Percentiles rank a stretch among this genome's conserved stretches.
Evolutionary conservation across 208 protist species (phyloP).

Genomic region (Acanthamoeba lenticulata): DNA sequence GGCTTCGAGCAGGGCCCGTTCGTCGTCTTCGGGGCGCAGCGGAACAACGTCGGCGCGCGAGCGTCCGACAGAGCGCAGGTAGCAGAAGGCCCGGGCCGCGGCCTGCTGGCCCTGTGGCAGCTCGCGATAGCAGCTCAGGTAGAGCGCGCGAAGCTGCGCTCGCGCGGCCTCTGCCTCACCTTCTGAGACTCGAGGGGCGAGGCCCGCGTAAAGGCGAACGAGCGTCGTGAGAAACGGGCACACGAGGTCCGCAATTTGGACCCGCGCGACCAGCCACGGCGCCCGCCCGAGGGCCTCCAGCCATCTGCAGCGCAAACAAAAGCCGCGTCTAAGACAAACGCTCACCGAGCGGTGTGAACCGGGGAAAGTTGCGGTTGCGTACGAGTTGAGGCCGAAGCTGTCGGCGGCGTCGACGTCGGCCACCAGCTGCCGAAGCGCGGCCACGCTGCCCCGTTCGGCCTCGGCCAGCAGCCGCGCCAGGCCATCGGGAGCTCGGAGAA

Average conservation of each 20-base stretch:
- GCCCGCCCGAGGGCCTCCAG: background rate
- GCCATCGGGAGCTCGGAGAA: background rate
- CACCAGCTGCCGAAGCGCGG: background rate
- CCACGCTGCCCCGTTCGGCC: background rate
- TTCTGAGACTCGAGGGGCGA: background rate
- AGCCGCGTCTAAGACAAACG: background rate
- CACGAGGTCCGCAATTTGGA: background rate
- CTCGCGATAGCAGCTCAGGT: background rate
- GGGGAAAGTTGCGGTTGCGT: background rate
- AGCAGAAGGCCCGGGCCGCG: slow-evolving; percentile 9
- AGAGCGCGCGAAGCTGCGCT: background rate
- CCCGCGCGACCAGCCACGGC: background rate
- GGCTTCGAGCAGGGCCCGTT: background rate
- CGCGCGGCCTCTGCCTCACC: background rate
- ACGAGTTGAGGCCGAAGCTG: background rate
- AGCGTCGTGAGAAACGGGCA: background rate
- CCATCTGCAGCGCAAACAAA: background rate
- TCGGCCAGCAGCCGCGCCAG: background rate
- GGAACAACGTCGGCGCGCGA: background rate
- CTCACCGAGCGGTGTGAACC: background rate
- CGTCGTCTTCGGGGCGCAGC: background rate
- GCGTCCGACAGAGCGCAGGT: background rate
- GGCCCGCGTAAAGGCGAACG: background rate
- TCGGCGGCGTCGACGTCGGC: background rate
- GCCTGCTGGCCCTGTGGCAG: slow-evolving; percentile 5